Evolutionary conservation across 148 eudicot species (phyloP), one percentile per base, ranked within the genome.

Genomic region (Linanthus parryae): DNA sequence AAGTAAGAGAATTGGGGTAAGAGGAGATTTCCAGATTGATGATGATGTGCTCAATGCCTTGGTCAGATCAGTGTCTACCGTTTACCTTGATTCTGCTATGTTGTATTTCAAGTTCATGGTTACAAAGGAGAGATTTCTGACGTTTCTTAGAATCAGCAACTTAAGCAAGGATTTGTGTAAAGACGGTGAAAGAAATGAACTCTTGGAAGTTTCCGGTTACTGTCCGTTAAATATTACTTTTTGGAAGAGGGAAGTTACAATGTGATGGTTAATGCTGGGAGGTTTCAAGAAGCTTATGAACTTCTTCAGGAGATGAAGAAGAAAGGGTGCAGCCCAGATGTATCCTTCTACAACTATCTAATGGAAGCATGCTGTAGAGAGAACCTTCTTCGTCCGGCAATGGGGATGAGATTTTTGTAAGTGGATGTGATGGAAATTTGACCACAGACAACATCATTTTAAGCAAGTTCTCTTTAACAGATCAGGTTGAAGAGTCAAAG

Each of bases 361-460:
- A 78, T 91, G 77, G 94, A 83, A 59, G 94, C 94, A 16, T 81
- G 83, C 46, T 91, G 98, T 64, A 73, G 59, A 52, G 90, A 81
- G 34, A 90, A 84, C 68, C 76, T 83, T 52, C 27, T 87, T 35
- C 92, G 95, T 29, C 98, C 98, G n/a, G 94, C 94, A 18, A 86
- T 77, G 65, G 95, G 98, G 95, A 91, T 67, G 95, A 91, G 77
- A 91, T 91, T 94, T 91, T 91, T 69, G 65, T 86, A 7, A 70
- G 67, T 57, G 87, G 94, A 1, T 65, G 85, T 55, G 28, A 50
- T 48, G 94, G 86, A 15, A 71, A 81, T 60, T 61, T 77, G 65
- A 70, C 63, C 66, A 81, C 83, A 21, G 86, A 81, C 63, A 73
- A 64, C 68, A 73, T 77, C 25, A 76, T 91, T 24, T 76, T 91